Evolutionary conservation across 176 grass and related monocot species (phyloP), one percentile per base, ranked within the genome.

Genomic region (Ananas comosus): DNA sequence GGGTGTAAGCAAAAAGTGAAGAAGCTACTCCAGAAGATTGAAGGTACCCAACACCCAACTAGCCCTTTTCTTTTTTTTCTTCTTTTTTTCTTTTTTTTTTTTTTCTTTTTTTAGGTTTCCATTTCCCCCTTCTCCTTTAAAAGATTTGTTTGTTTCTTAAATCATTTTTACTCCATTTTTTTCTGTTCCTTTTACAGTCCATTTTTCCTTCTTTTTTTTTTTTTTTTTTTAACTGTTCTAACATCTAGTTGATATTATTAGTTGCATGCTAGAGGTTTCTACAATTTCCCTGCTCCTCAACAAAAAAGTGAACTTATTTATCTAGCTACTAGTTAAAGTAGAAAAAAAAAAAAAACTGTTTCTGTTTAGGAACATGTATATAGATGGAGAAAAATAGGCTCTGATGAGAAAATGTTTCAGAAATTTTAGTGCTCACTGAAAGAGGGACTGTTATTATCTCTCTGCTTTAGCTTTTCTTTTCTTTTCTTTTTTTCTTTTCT

Each of bases 1-100:
- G 94, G 94, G 16, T 99, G 94, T 75, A 93, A 67, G 91, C 82
- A 71, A 71, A 90, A 99, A 81, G 94, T 99, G 67, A 99, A 94
- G 90, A 99, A 93, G 73, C 75, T 86, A 71, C 94, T 99, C 53
- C 85, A 85, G 71, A 99, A 83, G 82, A 93, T 99, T 63, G 94
- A 99, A 93, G 94, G 94, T 99, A 50, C 53, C 29, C 12, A 23
- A 23, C 49, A 50, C 53, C 29, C 12, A 23, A 23, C 49, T 72
- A 1, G 13, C 50, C 50, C 49, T 66, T 49, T 7, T 14, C 2
- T n/a, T 66, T 14, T 23, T 23, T 23, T 23, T 23, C 22, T 23
- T 23, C 22, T 23, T 23, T 23, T 23, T 23, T 1, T 1, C 24
- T 23, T 12, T 48, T 11, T 19, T 11, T 23, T 63, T 65, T 69